Conservation (phyloP, 169 alveolate genomes). For the Plasmodium knowlesi region DNA sequence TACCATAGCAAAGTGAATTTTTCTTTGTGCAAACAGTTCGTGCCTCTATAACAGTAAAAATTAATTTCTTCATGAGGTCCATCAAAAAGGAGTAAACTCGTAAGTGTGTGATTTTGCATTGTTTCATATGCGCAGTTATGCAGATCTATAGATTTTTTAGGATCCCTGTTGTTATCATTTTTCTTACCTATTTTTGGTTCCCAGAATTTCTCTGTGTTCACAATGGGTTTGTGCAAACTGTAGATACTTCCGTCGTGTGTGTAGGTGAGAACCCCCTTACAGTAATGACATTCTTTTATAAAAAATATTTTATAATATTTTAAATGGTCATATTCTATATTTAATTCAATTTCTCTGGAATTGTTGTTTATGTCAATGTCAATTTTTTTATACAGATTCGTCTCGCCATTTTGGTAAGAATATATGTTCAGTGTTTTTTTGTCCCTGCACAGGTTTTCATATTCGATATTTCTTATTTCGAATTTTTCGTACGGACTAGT, state of each 20-base stretch:
- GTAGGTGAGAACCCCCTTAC: constrained; percentile 7
- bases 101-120: constrained; percentile 21
- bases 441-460: neutral
- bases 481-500: constrained; percentile 18
- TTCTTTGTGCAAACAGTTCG: constrained; percentile 38
- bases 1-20: constrained; percentile 21
- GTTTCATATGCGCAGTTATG: constrained; percentile 22
- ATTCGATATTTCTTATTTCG: constrained; percentile 19
- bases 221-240: neutral
- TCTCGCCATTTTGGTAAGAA: constrained; percentile 46
- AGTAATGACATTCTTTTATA: constrained; percentile 64
- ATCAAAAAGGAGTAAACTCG: constrained; percentile 40
- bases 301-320: constrained; percentile 43
- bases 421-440: constrained; percentile 42
- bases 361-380: constrained; percentile 29
- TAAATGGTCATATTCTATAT: constrained; percentile 38
- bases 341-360: constrained; percentile 2
- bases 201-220: neutral
- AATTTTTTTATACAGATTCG: constrained; percentile 34
- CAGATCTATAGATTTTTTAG: constrained; percentile 4
- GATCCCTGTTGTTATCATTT: neutral
- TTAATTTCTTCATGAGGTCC: constrained; percentile 46
- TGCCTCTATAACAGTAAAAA: constrained; percentile 28
- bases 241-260: neutral
- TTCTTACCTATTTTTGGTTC: neutral